phyloP scores from a whole-genome alignment of 768 basidiomycete genomes.

The Serendipita indica region DNA sequence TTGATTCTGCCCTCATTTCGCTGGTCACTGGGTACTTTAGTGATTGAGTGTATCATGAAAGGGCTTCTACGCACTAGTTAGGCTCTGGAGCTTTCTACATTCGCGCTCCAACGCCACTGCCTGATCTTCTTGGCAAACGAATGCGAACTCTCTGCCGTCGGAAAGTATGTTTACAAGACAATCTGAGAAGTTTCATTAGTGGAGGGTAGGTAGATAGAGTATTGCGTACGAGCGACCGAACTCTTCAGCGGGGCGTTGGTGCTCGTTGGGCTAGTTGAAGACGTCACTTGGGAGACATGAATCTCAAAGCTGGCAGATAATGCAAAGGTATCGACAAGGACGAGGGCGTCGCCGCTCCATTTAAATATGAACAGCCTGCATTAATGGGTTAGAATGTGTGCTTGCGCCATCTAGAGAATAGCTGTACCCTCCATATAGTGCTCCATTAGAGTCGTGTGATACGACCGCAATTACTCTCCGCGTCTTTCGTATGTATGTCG shows the following conservation, averaged over 20 bases:
- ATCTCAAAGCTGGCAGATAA: neutral
- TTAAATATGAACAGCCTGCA: slow-evolving; percentile 37
- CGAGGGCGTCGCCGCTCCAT: slow-evolving; percentile 16
- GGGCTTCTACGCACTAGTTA: too few relatives aligned
- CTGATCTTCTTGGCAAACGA: neutral
- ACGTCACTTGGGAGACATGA: neutral
- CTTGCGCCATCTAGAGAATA: slow-evolving; percentile 10
- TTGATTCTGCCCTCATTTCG: neutral
- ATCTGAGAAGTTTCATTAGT: neutral
- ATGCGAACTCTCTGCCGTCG: slow-evolving; percentile 5
- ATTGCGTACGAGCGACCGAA: too few relatives aligned
- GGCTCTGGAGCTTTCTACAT: neutral
- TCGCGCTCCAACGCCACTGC: neutral
- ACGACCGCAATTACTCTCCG: slow-evolving; percentile 33
- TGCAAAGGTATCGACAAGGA: neutral
- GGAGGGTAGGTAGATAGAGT: too few relatives aligned
- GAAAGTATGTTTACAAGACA: neutral
- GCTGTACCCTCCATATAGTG: slow-evolving; percentile 40
- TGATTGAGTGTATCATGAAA: neutral
- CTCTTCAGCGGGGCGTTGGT: too few relatives aligned
- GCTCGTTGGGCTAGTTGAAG: too few relatives aligned
- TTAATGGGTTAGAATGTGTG: neutral
- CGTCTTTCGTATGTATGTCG: neutral
- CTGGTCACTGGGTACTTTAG: neutral
- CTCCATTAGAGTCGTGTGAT: slow-evolving; percentile 30